phyloP scores from a whole-genome alignment of 1,284 basidiomycete species.

The Rhodofomes roseus region DNA sequence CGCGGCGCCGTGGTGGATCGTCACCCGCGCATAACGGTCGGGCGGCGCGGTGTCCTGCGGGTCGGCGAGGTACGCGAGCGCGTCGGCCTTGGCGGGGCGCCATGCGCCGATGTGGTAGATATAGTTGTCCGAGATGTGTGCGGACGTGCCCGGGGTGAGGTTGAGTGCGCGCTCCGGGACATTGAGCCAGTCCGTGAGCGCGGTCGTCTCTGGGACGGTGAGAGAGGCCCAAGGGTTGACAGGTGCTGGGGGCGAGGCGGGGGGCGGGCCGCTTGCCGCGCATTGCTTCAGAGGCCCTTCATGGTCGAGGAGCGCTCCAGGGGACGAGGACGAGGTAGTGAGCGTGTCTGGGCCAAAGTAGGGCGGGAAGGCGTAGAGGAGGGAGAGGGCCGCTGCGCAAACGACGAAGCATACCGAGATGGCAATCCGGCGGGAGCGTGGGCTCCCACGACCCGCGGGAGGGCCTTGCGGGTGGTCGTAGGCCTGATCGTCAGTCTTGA shows the following conservation, averaged over 20 bases:
- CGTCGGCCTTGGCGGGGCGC: slow-evolving; percentile 46
- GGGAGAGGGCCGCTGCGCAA: slow-evolving; percentile 16
- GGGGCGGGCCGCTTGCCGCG: slow-evolving; percentile 26
- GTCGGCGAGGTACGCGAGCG: slow-evolving; percentile 42
- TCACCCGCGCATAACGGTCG: slow-evolving; percentile 40
- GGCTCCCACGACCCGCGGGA: not conserved
- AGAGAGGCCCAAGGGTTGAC: slow-evolving; percentile 48
- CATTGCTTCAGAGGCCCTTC: slow-evolving; percentile 29
- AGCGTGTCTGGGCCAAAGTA: slow-evolving; percentile 9
- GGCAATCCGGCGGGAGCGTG: slow-evolving; percentile 12
- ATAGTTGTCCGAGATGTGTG: slow-evolving; percentile 41
- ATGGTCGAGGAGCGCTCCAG: not conserved
- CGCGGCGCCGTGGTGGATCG: slow-evolving; percentile 47
- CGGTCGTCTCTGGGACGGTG: slow-evolving; percentile 38
- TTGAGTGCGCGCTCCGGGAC: slow-evolving; percentile 43
- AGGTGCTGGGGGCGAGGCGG: slow-evolving; percentile 38
- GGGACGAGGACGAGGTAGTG: not conserved
- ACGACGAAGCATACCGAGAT: slow-evolving; percentile 14
- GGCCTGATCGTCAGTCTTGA: slow-evolving; percentile 14
- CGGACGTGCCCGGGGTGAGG: slow-evolving; percentile 35
- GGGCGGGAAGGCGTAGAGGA: slow-evolving; percentile 17
- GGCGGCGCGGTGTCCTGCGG: slow-evolving; percentile 27
- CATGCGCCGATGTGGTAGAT: slow-evolving; percentile 47
- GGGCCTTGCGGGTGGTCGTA: not conserved
- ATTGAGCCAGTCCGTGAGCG: slow-evolving; percentile 46